Base-by-base conservation (phyloP, 2,329 filamentous ascomycete species). In the Aspergillus arachidicola region DNA sequence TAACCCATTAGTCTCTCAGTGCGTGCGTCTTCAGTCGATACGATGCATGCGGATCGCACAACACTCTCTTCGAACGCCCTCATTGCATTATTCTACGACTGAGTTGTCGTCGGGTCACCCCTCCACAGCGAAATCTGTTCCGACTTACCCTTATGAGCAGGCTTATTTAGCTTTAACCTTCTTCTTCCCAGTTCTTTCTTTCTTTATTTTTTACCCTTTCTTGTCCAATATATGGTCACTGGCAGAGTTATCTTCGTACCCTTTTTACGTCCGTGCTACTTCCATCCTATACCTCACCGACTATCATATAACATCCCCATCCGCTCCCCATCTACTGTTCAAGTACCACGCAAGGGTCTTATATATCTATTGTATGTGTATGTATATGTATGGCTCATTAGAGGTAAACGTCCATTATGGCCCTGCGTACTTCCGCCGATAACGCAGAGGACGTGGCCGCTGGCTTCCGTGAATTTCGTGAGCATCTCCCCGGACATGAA, bases 391-490 rank as follows among this genome's bases (percentile, higher is more conserved):
- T 67, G 64, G 63, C 57, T 56, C 57, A 45, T 59, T 21, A 58
- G 59, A 60, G 48, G 36, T 58, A 55, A 62, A 28, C n/a, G 51
- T 57, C 62, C 64, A 69, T 66, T 62, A 80, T 82, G 78, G 76
- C 75, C 66, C 75, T 83, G 67, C 70, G 78, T 61, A 72, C 73
- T 59, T 73, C 80, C 66, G 81, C 83, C 70, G 77, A 80, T 69
- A 79, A 80, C 61, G 82, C 84, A 64, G 82, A 86, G 71, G 83
- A 86, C 56, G 80, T 84, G 66, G 84, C 84, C 57, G 78, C 80
- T 58, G 82, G 80, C 61, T 80, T 88, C 64, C 77, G 78, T 64
- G 70, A 75, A 48, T 86, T 87, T 72, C 76, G 83, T 57, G 77
- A 78, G 61, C 79, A 81, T 66, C 80, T 87, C 56, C 81, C 83